Percentiles rank a stretch among this genome's conserved stretches.
Evolutionary conservation across 495 filamentous ascomycete genomes (phyloP).

Genomic region (Amniculicola lignicola): DNA sequence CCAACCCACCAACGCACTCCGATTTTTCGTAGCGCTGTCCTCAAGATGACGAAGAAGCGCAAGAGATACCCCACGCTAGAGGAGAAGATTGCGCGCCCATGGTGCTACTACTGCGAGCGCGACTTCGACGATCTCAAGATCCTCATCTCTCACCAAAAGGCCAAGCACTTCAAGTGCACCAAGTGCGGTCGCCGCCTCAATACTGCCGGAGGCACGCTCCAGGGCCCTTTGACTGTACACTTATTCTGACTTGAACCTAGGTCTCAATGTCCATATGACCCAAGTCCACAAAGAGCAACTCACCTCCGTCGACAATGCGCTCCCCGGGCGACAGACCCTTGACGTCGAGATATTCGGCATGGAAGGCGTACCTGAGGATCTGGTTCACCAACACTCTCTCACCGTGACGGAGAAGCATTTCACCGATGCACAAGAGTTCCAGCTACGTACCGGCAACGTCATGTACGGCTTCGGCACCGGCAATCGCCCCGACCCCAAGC

Average conservation of each 20-base stretch:
- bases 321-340: slow-evolving; percentile 74
- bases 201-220: slow-evolving; percentile 82
- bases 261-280: slow-evolving; percentile 92
- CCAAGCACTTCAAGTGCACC: slow-evolving; percentile 97
- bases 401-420: slow-evolving; percentile 79
- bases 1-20: no score
- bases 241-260: slow-evolving; percentile 46
- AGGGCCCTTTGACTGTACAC: background rate
- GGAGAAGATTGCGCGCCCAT: slow-evolving; percentile 80
- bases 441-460: slow-evolving; percentile 79
- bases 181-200: slow-evolving; percentile 82
- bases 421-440: slow-evolving; percentile 77
- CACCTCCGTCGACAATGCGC: slow-evolving; percentile 81
- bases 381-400: slow-evolving; percentile 76
- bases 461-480: slow-evolving; percentile 46
- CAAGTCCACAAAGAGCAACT: slow-evolving; percentile 96
- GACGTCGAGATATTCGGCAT: slow-evolving; percentile 97
- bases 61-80: slow-evolving; percentile 78
- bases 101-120: slow-evolving; percentile 99
- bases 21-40: no score
- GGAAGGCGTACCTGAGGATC: slow-evolving; percentile 90
- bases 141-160: slow-evolving; percentile 93
- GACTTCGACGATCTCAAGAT: slow-evolving; percentile 97
- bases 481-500: slow-evolving; percentile 54
- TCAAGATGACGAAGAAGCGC: slow-evolving; percentile 78